Base-by-base conservation (phyloP, 1,284 basidiomycete genomes). In the Sparassis latifolia region DNA sequence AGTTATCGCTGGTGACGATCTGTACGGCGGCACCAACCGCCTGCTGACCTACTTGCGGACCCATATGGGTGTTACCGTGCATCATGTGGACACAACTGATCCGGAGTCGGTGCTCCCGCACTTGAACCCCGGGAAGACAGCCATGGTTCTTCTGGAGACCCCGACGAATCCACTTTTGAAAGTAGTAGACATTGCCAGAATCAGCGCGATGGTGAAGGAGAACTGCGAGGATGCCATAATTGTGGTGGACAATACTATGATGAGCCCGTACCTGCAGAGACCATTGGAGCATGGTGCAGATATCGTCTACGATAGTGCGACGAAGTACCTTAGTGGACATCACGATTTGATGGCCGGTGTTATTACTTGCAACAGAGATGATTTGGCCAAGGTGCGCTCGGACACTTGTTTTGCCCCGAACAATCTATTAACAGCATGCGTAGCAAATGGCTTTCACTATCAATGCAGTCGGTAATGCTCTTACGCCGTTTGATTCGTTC, bases 191-290 rank as follows among this genome's bases (percentile, higher is more conserved):
- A 78, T 99, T 51, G 86, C 86, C 7, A 76, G 75, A 30, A 92
- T 97, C 58, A 84, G 86, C 55, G 77, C 79, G 47, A 76, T 89
- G 58, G 89, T 96, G 56, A 92, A 94, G 65, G 82, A 85, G 58
- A 79, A 80, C 42, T 84, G 88, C 20, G 89, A 89, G 12, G 77
- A 88, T 59, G 93, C 93, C 1, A 66, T 96, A 60, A 74, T 97
- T 54, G 91, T 97, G 32, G 92, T 95, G 29, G 97, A 99, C 71
- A 99, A 99, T 70, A 99, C 97, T 56, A 99, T 99, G 97, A 97
- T 99, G 95, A 97, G 94, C 63, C 97, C 97, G 7, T 99, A 98
- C 70, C 79, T 99, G 20, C 95, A 97, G 70, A 78, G 95, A 49
- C 97, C 97, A 2, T 80, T 99, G 47, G 93, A 98, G 65, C 86